Percentiles rank a stretch among this genome's conserved stretches.
These are phyloP conservation scores for Spergularia azorica DNA, from an alignment of 179 eudicot genomes.

Conservation along the genomic window DNA sequence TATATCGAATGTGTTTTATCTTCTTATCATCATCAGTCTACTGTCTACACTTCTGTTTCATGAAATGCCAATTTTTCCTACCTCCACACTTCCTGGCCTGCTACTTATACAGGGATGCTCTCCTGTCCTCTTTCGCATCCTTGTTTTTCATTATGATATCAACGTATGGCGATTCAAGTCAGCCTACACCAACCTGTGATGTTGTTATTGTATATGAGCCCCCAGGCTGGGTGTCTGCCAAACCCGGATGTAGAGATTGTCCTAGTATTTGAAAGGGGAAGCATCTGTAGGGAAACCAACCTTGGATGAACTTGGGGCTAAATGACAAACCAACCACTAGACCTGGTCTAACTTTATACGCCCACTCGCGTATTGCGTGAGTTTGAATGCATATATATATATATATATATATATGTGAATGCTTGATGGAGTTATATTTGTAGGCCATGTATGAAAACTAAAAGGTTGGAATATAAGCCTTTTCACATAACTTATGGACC, in stretches of 20 bases:
- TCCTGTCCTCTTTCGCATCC: background rate
- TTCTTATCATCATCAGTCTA: conserved; percentile 15
- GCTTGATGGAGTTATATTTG: background rate
- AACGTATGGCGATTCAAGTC: background rate
- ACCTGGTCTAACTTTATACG: no score
- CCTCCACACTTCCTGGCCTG: background rate
- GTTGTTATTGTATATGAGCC: no score
- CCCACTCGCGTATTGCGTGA: no score
- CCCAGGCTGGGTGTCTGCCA: no score
- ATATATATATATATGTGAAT: background rate
- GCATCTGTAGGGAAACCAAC: no score
- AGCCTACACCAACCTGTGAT: no score
- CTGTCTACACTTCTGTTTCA: conserved; percentile 14
- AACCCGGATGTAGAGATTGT: no score
- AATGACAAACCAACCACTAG: no score
- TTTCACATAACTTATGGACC: conserved; percentile 9
- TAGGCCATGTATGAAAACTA: background rate
- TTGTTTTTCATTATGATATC: background rate
- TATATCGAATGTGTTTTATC: conserved; percentile 31
- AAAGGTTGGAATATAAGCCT: background rate
- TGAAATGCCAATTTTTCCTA: conserved; percentile 2
- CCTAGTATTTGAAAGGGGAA: no score
- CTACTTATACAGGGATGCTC: background rate
- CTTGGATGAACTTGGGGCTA: no score
- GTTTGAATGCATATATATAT: background rate